phyloP scores from a whole-genome alignment of 1,139 yeast species.

The Zygoascus meyerae region DNA sequence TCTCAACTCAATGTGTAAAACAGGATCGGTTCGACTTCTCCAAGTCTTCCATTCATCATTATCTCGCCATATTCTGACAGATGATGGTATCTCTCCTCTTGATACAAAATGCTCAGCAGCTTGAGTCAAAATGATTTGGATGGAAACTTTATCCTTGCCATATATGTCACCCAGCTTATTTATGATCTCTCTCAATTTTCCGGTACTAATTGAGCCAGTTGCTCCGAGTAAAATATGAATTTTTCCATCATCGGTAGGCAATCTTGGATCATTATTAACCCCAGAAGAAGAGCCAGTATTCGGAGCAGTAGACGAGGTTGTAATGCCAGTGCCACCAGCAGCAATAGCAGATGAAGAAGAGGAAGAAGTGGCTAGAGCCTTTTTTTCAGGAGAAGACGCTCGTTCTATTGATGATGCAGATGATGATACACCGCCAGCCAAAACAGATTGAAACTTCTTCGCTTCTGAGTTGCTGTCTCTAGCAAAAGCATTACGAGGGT shows the following conservation, averaged over 20 bases:
- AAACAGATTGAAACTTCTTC: conserved; percentile 2
- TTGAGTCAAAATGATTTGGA: conserved; percentile 75
- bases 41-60: conserved; percentile 89
- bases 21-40: conserved; percentile 83
- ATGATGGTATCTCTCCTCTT: conserved; percentile 52
- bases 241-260: conserved; percentile 89
- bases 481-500: background rate
- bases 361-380: background rate
- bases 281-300: conserved; percentile 1
- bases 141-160: conserved; percentile 63
- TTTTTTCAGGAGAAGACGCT: background rate
- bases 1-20: conserved; percentile 83
- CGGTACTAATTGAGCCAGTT: conserved; percentile 80
- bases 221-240: conserved; percentile 82
- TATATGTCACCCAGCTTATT: conserved; percentile 74
- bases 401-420: conserved; percentile 1
- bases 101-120: conserved; percentile 78
- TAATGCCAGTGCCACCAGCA: background rate
- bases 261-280: conserved; percentile 51
- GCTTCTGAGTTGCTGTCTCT: background rate
- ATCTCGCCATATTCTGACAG: conserved; percentile 78
- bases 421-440: background rate
- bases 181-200: conserved; percentile 68
- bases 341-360: background rate
- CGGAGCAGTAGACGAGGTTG: background rate